Evolutionary conservation across 2,329 filamentous ascomycete species (phyloP), one percentile per base, ranked within the genome.

Genomic region (Colletotrichum scovillei): DNA sequence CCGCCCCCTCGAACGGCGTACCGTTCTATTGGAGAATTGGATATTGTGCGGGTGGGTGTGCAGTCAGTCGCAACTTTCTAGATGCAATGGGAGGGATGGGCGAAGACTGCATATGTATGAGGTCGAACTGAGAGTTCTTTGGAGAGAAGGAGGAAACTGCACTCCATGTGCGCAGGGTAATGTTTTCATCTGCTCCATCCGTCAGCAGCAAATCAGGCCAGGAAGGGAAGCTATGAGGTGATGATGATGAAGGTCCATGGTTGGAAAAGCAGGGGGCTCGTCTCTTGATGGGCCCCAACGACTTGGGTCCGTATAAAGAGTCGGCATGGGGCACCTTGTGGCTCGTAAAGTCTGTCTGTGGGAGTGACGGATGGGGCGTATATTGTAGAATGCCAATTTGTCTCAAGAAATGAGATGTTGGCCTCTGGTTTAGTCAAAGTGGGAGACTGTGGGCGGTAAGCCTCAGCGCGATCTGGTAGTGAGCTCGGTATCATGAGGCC

Each of bases 21-120:
- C 59, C 38, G 42, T 53, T 72, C 69, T 35, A 68, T 72, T 72
- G 69, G 69, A 52, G 69, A 63, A 69, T 63, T 68, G 65, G 64
- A 72, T 32, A 42, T 58, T 28, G 42, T 59, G 59, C 59, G 66
- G 53, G 58, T 28, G 42, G 69, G 59, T 64, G 66, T 35, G 66
- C 53, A 60, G 42, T 56, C 26, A 52, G 42, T 46, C 59, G 35
- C 57, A 58, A 53, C 42, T 64, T 46, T 73, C 24, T 53, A 64
- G 59, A 65, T 69, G 58, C 64, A 42, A 53, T 53, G 35, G 62
- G 38, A 24, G 52, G 52, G 62, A 24, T 69, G 60, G 32, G 60
- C 46, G 6, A 56, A 60, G 30, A 42, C 42, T 46, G 59, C 57
- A 58, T 58, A 11, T 24, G 52, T 22, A 12, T 12, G 24, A 63